phyloP scores from a whole-genome alignment of 768 basidiomycete genomes.

The Tulasnella sp. region DNA sequence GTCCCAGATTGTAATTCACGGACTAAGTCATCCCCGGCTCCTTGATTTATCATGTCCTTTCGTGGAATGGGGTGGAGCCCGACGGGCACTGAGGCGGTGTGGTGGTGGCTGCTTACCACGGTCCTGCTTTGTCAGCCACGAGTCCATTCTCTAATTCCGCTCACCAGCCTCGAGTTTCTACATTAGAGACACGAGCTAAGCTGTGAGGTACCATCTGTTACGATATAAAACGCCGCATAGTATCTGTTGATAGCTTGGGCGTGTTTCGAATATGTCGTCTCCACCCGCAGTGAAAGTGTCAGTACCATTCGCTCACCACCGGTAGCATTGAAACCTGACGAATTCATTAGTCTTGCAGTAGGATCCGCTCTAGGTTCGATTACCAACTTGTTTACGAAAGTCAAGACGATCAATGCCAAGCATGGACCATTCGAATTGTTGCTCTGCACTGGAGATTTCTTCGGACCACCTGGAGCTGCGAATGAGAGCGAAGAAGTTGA shows the following conservation, averaged over 20 bases:
- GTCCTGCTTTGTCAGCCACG: not conserved
- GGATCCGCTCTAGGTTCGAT: slow-evolving; percentile 77
- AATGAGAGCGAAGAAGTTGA: slow-evolving; percentile 49
- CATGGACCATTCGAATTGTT: slow-evolving; percentile 89
- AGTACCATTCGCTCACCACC: not conserved
- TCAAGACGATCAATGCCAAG: slow-evolving; percentile 80
- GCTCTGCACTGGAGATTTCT: slow-evolving; percentile 82
- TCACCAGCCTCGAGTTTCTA: not conserved
- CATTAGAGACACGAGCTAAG: not conserved
- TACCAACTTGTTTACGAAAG: slow-evolving; percentile 69
- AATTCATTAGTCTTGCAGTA: slow-evolving; percentile 57
- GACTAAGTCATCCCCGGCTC: not conserved
- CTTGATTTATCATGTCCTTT: not conserved
- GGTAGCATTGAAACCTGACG: not conserved
- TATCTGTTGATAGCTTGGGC: not conserved
- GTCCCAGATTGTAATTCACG: not conserved
- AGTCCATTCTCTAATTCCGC: slow-evolving; percentile 4
- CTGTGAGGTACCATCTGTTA: not conserved
- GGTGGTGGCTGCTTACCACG: not conserved
- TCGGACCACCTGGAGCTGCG: slow-evolving; percentile 49
- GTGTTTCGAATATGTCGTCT: not conserved
- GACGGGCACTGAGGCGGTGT: not conserved
- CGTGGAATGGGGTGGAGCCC: not conserved
- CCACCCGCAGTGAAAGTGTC: not conserved
- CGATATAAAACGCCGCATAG: not conserved